Percentiles rank a stretch among this genome's conserved stretches.
These are phyloP conservation scores for Tetrapisispora nanseiensis DNA, from an alignment of 805 yeast species.

Conservation along the genomic window DNA sequence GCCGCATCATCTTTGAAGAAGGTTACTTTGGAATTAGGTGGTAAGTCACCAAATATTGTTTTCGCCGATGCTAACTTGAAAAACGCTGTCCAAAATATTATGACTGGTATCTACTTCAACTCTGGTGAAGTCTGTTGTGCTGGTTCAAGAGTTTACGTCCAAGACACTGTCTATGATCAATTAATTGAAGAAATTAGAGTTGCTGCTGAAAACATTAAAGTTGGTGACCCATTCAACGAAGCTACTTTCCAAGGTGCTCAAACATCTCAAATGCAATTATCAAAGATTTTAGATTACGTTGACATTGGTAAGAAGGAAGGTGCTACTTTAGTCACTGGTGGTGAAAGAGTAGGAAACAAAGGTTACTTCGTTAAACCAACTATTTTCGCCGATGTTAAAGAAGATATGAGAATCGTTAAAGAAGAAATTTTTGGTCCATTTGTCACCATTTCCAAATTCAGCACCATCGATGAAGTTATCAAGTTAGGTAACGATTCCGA, in stretches of 20 bases:
- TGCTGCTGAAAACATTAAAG: conserved; percentile 43
- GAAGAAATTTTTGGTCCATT: conserved; percentile 95
- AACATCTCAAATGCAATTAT: conserved; percentile 57
- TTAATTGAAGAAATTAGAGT: conserved; percentile 48
- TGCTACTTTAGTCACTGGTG: conserved; percentile 71
- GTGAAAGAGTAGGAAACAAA: conserved; percentile 59
- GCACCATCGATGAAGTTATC: conserved; percentile 64
- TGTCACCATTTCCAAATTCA: conserved; percentile 64
- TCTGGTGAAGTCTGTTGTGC: conserved; percentile 93
- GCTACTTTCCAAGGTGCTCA: conserved; percentile 67
- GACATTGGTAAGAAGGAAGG: conserved; percentile 57
- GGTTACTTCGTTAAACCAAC: conserved; percentile 77
- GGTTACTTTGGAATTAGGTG: conserved; percentile 78
- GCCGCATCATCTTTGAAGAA: conserved; percentile 72
- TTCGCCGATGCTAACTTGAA: conserved; percentile 65
- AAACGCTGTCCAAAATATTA: conserved; percentile 54
- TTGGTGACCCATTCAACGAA: conserved; percentile 74
- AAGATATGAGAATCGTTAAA: conserved; percentile 62
- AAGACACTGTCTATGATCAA: conserved; percentile 59
- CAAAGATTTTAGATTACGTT: conserved; percentile 54
- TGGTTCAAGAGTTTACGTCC: conserved; percentile 79
- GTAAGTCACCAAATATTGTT: conserved; percentile 82
- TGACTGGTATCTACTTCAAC: conserved; percentile 74
- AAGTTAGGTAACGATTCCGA: conserved; percentile 64
- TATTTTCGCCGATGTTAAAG: conserved; percentile 70